These are phyloP conservation scores for Rubroboletus pulcherrimus DNA, from an alignment of 768 basidiomycete species.

Conservation along the genomic window DNA sequence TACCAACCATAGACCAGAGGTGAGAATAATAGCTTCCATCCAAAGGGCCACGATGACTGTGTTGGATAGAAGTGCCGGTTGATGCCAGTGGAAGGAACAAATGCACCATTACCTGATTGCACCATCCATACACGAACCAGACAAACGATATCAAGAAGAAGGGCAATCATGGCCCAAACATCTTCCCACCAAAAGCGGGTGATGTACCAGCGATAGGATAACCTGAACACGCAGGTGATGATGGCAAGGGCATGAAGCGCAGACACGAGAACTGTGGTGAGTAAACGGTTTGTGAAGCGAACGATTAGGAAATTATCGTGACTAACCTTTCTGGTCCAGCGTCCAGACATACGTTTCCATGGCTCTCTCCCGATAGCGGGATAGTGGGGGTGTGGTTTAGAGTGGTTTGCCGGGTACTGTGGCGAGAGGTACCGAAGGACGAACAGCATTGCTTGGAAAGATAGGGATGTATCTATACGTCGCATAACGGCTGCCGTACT, in stretches of 20 bases:
- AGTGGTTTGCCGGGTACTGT: neutral
- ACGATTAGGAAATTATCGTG: too few species aligned
- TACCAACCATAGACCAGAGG: constrained; percentile 1
- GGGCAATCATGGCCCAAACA: neutral
- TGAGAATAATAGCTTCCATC: neutral
- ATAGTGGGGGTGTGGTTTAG: neutral
- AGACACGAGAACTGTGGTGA: neutral
- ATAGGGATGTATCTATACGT: neutral
- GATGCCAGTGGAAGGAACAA: too few species aligned
- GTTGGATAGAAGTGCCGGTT: neutral
- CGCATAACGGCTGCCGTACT: neutral
- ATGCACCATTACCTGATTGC: neutral
- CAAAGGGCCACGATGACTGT: neutral
- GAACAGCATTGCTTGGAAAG: too few species aligned
- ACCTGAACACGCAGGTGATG: neutral
- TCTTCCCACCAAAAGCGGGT: constrained; percentile 5
- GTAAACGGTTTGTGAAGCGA: neutral
- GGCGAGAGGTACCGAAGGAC: neutral
- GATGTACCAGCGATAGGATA: neutral
- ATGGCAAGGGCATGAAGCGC: neutral
- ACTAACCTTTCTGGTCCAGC: neutral
- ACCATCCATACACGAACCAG: neutral
- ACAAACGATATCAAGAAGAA: neutral
- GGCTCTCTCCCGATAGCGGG: neutral
- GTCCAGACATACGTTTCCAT: neutral